phyloP scores from a whole-genome alignment of 257 asterid species.

The Nicotiana knightiana region DNA sequence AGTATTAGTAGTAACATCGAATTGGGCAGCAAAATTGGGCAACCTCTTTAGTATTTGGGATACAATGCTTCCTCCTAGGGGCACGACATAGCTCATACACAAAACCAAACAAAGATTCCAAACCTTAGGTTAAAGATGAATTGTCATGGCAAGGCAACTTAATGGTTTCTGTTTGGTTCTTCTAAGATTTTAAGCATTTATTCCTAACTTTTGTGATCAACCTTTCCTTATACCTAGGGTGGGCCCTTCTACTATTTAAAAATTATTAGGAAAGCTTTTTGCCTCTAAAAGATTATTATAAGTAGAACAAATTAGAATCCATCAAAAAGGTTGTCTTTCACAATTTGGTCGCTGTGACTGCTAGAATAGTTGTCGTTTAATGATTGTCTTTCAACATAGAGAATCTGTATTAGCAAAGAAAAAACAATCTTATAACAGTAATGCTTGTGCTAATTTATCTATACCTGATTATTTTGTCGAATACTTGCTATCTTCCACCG shows the following conservation, averaged over 20 bases:
- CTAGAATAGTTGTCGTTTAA: no score
- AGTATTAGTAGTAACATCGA: background rate
- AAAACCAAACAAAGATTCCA: conserved; percentile 45
- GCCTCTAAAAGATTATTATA: background rate
- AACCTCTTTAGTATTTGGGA: conserved; percentile 5
- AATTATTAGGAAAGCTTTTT: background rate
- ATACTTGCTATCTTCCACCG: background rate
- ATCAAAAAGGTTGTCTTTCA: no score
- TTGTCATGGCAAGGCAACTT: background rate
- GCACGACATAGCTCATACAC: conserved; percentile 27
- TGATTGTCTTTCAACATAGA: background rate
- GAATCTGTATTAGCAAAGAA: background rate
- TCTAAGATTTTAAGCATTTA: background rate
- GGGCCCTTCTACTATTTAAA: no score
- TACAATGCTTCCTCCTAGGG: conserved; percentile 36
- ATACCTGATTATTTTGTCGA: background rate
- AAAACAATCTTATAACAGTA: background rate
- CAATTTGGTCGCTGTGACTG: no score
- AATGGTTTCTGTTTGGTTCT: conserved; percentile 13
- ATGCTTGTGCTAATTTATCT: background rate
- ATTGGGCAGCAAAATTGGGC: background rate
- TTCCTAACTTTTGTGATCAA: background rate
- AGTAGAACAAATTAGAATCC: no score
- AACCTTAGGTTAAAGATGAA: conserved; percentile 48
- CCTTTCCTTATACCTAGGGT: background rate